Evolutionary conservation across 2,329 filamentous ascomycete species (phyloP).

Genomic region (Dothidotthia symphoricarpi): DNA sequence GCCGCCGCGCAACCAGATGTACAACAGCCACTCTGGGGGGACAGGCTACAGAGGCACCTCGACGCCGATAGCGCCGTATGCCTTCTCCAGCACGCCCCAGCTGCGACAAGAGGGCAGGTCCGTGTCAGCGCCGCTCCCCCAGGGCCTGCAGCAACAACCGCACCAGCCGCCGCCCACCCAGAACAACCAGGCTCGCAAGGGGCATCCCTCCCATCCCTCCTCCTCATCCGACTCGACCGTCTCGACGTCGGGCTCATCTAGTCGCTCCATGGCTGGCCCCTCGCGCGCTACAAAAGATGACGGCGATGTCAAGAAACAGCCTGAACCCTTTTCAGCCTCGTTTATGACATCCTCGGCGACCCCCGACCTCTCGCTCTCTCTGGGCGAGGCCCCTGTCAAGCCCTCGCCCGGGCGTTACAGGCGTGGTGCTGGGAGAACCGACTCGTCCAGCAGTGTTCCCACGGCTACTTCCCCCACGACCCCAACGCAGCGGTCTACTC

Average conservation of each 20-base stretch:
- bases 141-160: slow-evolving; percentile 36
- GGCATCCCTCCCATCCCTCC: slow-evolving; percentile 41
- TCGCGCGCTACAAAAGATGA: slow-evolving; percentile 51
- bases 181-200: slow-evolving; percentile 28
- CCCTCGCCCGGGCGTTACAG: slow-evolving; percentile 81
- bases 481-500: slow-evolving; percentile 39
- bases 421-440: slow-evolving; percentile 60
- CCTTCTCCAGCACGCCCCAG: slow-evolving; percentile 54
- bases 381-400: slow-evolving; percentile 61
- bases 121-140: slow-evolving; percentile 53
- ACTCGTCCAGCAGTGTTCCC: slow-evolving; percentile 43
- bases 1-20: slow-evolving; percentile 44
- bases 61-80: slow-evolving; percentile 51
- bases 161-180: slow-evolving; percentile 30
- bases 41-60: slow-evolving; percentile 45
- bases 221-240: slow-evolving; percentile 45
- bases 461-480: slow-evolving; percentile 28
- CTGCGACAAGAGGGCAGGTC: slow-evolving; percentile 58
- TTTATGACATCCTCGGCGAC: slow-evolving; percentile 52
- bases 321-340: slow-evolving; percentile 40
- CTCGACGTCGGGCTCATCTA: slow-evolving; percentile 53
- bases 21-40: slow-evolving; percentile 43
- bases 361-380: slow-evolving; percentile 56
- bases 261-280: slow-evolving; percentile 43
- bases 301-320: slow-evolving; percentile 42